Base-by-base conservation (phyloP, 805 yeast genomes). In the Wickerhamiella domercqiae region DNA sequence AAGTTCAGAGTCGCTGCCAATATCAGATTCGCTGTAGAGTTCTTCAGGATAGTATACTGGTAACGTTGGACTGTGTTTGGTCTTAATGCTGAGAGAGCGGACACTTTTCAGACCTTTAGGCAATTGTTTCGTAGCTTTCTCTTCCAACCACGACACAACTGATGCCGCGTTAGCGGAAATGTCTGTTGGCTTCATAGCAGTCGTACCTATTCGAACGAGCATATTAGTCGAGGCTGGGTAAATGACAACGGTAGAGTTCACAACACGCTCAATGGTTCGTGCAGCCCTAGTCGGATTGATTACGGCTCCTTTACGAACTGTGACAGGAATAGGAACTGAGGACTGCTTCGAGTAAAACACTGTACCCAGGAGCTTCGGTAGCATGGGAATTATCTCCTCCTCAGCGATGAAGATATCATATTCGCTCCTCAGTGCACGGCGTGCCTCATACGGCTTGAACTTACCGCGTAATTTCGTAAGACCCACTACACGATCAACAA, bases 321-420 rank as follows among this genome's bases (percentile, higher is more conserved):
- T 45, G 18, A 76, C 59, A 47, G 66, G 65, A 38, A 82, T 62
- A 16, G 86, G 75, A 29, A 78, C 56, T 37, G 94, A 94, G 30
- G 73, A 60, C 54, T 80, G 81, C 16, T 66, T 59, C 28, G 68
- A 59, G 54, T 73, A 79, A 53, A 84, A 90, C 3, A 71, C 64
- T 60, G 81, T 80, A 39, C 96, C 95, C 46, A 90, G 63, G 26
- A 80, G 60, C 49, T 75, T 73, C 34, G 98, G 98, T 59, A 90
- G 67, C 42, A 80, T 64, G 21, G 84, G 73, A 38, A 83, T 65
- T 33, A 87, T 64, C 26, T 77, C 75, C 44, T 84, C 94, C 60
- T 90, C 98, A 37, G 82, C 76, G 31, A 90, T 54, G 57, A 90
- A 81, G 43, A 83, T 47, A 50, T 84, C 93, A 54, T 71, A 80